Conservation (phyloP, 2,329 filamentous ascomycete genomes). For the Ploettnerulaceae sp. region DNA sequence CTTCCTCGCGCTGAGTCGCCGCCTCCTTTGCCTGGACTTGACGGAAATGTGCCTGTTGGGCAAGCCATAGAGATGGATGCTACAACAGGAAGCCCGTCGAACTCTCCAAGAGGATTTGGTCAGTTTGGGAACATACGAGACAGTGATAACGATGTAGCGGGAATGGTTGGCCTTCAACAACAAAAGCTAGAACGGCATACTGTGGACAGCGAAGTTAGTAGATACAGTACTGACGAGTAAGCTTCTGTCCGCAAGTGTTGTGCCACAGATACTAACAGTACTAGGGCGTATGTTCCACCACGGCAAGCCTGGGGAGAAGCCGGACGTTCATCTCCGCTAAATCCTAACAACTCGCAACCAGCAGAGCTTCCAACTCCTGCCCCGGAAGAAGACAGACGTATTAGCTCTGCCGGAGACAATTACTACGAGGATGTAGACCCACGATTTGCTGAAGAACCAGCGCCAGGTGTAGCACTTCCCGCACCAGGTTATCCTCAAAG, state of each 20-base stretch:
- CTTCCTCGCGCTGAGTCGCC: conserved; percentile 60
- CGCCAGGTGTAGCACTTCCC: conserved; percentile 32
- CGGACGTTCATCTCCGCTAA: conserved; percentile 44
- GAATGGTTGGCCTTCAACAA: conserved; percentile 66
- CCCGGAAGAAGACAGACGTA: conserved; percentile 31
- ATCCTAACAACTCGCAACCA: conserved; percentile 31
- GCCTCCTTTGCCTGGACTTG: conserved; percentile 51
- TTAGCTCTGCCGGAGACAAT: conserved; percentile 33
- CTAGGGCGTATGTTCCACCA: conserved; percentile 46
- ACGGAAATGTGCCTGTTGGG: conserved; percentile 41
- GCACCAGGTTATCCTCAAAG: conserved; percentile 20
- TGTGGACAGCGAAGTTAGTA: conserved; percentile 61
- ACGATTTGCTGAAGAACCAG: conserved; percentile 55
- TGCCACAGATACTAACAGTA: conserved; percentile 18
- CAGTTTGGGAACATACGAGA: conserved; percentile 49
- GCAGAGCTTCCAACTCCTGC: conserved; percentile 37
- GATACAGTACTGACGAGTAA: conserved; percentile 71
- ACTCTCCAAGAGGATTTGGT: conserved; percentile 39
- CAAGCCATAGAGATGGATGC: conserved; percentile 80
- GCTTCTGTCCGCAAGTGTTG: conserved; percentile 31
- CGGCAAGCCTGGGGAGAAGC: conserved; percentile 51
- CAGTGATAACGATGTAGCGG: conserved; percentile 66
- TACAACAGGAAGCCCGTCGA: conserved; percentile 48
- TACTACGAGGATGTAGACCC: conserved; percentile 97
- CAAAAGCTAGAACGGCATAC: conserved; percentile 42